phyloP scores from a whole-genome alignment of 371 early-diverging fungal species.

The Actinomortierella ambigua region DNA sequence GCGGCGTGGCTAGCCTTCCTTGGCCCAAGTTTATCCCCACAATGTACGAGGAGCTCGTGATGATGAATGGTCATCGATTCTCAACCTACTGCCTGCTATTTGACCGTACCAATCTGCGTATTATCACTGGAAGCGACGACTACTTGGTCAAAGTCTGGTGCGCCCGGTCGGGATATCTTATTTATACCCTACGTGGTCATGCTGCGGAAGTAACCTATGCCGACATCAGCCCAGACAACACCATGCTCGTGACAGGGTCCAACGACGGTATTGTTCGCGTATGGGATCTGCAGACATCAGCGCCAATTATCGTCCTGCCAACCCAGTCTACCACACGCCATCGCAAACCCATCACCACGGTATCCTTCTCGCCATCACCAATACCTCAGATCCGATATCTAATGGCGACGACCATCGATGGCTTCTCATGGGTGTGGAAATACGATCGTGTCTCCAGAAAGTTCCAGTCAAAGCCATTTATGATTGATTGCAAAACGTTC shows the following conservation, averaged over 20 bases:
- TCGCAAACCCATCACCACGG: conserved; percentile 71
- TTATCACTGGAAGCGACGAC: conserved; percentile 89
- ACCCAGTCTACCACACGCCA: conserved; percentile 31
- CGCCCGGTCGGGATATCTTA: conserved; percentile 77
- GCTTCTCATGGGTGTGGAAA: conserved; percentile 74
- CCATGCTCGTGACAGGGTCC: conserved; percentile 84
- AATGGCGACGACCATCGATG: conserved; percentile 79
- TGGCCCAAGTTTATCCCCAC: conserved; percentile 31
- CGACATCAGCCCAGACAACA: conserved; percentile 80
- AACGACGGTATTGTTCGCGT: conserved; percentile 81
- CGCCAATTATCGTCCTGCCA: conserved; percentile 67
- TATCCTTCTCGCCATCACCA: conserved; percentile 87
- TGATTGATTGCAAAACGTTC: conserved; percentile 60
- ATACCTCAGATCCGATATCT: conserved; percentile 72
- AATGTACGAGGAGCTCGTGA: conserved; percentile 56
- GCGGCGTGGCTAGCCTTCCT: conserved; percentile 1
- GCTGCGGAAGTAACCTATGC: conserved; percentile 80
- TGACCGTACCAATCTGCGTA: conserved; percentile 72
- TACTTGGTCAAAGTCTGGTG: conserved; percentile 89
- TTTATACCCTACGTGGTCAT: conserved; percentile 86
- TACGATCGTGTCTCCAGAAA: conserved; percentile 68
- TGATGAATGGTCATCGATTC: conserved; percentile 77
- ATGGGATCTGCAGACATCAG: conserved; percentile 79
- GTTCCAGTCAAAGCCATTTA: conserved; percentile 63
- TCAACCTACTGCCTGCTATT: conserved; percentile 78